Evolutionary conservation across 1,284 basidiomycete species (phyloP).

Genomic region (Cutaneotrichosporon sp.): DNA sequence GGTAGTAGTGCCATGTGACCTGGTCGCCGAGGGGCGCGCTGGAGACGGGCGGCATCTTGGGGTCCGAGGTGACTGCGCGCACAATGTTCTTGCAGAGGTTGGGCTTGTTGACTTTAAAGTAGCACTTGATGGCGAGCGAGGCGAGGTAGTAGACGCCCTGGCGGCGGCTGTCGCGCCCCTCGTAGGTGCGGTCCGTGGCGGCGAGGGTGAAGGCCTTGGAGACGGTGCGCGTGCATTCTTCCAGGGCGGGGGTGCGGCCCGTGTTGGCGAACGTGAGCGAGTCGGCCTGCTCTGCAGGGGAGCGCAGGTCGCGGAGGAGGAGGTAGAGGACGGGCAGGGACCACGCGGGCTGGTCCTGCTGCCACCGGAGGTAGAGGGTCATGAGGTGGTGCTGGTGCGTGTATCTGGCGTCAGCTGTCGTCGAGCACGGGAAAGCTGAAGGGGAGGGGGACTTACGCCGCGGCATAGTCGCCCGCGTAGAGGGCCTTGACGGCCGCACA

Average conservation of each 20-base stretch:
- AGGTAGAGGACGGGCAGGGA: conserved; percentile 76
- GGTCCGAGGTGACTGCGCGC: conserved; percentile 80
- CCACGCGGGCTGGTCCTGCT: conserved; percentile 76
- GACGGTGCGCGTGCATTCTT: conserved; percentile 86
- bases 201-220: conserved; percentile 91
- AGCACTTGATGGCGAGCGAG: conserved; percentile 85
- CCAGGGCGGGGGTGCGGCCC: conserved; percentile 67
- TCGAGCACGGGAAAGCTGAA: not conserved
- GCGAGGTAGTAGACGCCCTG: conserved; percentile 96
- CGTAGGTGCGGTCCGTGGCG: conserved; percentile 77
- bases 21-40: conserved; percentile 82
- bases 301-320: conserved; percentile 73
- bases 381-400: conserved; percentile 43
- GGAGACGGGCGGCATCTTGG: conserved; percentile 75
- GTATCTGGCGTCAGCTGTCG: conserved; percentile 28
- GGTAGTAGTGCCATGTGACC: conserved; percentile 88
- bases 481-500: conserved; percentile 45
- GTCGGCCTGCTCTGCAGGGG: conserved; percentile 65
- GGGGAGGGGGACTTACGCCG: conserved; percentile 24
- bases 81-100: conserved; percentile 90
- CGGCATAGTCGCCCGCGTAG: conserved; percentile 35
- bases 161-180: conserved; percentile 75
- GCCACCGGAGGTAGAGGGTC: conserved; percentile 73
- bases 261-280: conserved; percentile 50
- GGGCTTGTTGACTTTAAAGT: conserved; percentile 90